Conservation (phyloP, 2,329 filamentous ascomycete species). For the Pestalotiopsis sp. region DNA sequence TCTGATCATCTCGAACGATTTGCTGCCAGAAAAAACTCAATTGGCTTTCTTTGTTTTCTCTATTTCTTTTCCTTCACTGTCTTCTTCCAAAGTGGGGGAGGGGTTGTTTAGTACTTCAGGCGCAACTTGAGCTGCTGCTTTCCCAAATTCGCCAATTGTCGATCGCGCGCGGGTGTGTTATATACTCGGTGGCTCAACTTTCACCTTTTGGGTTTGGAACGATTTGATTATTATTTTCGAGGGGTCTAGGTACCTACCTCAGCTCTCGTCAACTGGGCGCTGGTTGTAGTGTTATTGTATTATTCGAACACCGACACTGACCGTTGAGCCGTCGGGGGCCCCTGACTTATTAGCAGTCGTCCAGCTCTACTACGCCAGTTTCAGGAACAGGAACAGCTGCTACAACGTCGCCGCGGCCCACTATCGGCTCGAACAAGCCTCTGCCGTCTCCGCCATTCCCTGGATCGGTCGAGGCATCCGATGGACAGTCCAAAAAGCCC, state of each 20-base stretch:
- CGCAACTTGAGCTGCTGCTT: neutral
- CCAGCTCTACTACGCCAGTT: constrained; percentile 22
- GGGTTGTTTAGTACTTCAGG: constrained; percentile 16
- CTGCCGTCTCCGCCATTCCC: constrained; percentile 55
- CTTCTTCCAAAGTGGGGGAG: constrained; percentile 7
- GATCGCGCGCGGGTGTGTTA: neutral
- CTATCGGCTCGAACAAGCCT: constrained; percentile 57
- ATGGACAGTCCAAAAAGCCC: constrained; percentile 42
- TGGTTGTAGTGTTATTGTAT: neutral
- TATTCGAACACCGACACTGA: neutral
- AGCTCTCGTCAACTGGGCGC: neutral
- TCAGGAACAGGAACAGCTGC: constrained; percentile 20
- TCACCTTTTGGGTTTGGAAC: constrained; percentile 3
- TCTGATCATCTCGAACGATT: constrained; percentile 19
- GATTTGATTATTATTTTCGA: neutral
- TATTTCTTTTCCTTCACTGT: neutral
- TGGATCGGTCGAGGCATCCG: constrained; percentile 41
- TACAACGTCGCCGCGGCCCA: constrained; percentile 34
- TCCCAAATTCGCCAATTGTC: neutral
- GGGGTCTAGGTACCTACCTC: neutral
- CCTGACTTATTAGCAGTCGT: constrained; percentile 1
- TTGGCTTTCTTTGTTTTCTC: neutral
- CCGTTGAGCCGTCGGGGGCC: neutral
- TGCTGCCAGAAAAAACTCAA: constrained; percentile 12
- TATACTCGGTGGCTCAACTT: neutral